Evolutionary conservation across 2,329 filamentous ascomycete genomes (phyloP), one percentile per base, ranked within the genome.

Genomic region (Trichophyton equinum): DNA sequence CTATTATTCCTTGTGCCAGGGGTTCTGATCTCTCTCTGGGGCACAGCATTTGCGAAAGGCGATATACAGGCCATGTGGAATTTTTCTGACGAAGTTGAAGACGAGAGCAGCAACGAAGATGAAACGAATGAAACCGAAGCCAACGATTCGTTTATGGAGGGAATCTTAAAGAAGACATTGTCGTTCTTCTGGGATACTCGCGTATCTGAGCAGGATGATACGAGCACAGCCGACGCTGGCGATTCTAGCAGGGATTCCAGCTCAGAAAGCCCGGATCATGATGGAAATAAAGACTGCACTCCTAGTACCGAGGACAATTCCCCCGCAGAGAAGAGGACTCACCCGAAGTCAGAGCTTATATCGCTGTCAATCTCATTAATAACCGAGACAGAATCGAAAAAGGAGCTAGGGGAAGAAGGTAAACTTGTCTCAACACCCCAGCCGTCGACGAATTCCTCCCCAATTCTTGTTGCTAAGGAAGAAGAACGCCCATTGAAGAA

Each of bases 1-100:
- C 79, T 99, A 36, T 77, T 99, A 13, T 97, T 97, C 70, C 83
- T 99, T 5, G 94, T 97, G 0, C 92, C 92, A 0, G 86, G 88
- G 0, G 89, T 97, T 0, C 76, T 96, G 4, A 78, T 82, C 1
- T 82, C 86, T 1, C 70, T 94, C 0, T 95, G 89, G 87, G 73
- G 84, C 2, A 94, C 88, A 1, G 92, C 87, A 0, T 66, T 85
- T 3, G 70, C 81, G 18, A 82, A 85, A 9, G 87, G 90, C 1
- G 91, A 97, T 69, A 65, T 92, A 1, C 78, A 77, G 58, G 74
- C 85, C 47, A 86, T 97, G 82, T 95, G 88, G 87, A 77, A 78
- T 2, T 97, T 91, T 69, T 91, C 85, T 0, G 92, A 97, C 71
- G 76, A 75, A 0, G 73, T 77, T 49, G 76, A 77, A 18, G 77